Percentiles rank a stretch among this genome's conserved stretches.
Evolutionary conservation across 306 rosid species (phyloP).

Genomic region (Corylus avellana): DNA sequence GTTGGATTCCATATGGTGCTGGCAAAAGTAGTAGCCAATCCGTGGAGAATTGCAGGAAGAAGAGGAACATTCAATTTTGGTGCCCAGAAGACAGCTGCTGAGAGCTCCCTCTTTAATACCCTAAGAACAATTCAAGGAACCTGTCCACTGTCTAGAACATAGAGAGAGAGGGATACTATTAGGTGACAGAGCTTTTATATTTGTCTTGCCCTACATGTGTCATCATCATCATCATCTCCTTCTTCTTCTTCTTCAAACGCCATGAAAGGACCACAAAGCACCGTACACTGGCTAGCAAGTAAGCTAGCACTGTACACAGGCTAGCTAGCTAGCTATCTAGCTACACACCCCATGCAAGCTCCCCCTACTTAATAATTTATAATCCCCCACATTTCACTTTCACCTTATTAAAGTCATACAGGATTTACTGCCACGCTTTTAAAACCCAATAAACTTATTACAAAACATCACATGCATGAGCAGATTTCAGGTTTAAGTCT

Average conservation of each 20-base stretch:
- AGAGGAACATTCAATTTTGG: not conserved
- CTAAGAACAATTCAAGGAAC: constrained; percentile 31
- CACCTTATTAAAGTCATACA: not conserved
- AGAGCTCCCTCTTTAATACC: constrained; percentile 26
- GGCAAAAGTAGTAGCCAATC: too few species aligned
- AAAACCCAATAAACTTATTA: not conserved
- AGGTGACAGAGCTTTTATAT: constrained; percentile 18
- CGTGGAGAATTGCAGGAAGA: not conserved
- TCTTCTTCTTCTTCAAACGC: not conserved
- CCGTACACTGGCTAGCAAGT: not conserved
- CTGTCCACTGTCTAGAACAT: constrained; percentile 7
- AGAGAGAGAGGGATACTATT: constrained; percentile 17
- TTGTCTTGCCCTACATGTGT: constrained; percentile 1
- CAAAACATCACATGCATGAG: too few species aligned
- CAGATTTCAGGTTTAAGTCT: too few species aligned
- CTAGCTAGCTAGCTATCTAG: not conserved
- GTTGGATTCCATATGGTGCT: too few species aligned
- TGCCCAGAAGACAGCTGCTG: not conserved
- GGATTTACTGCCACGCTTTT: not conserved
- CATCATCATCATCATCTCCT: constrained; percentile 2
- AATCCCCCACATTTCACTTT: not conserved
- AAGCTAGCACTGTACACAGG: not conserved
- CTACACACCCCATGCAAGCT: not conserved
- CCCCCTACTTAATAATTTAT: not conserved
- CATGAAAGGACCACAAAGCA: constrained; percentile 20